These are phyloP conservation scores for Candida ponderosae DNA, from an alignment of 805 yeast genomes.

Conservation along the genomic window DNA sequence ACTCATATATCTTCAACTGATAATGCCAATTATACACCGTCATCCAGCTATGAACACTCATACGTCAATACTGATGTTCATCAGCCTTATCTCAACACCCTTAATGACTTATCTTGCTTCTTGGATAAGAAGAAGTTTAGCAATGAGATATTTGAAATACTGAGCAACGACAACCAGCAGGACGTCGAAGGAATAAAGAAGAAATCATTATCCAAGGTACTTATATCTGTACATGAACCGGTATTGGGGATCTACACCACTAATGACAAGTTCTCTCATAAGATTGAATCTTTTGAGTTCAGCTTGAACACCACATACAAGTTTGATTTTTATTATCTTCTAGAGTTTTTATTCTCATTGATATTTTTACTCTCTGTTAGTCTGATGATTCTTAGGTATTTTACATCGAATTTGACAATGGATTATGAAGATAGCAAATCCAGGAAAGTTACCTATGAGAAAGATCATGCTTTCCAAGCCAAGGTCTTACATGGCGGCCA, in stretches of 20 bases:
- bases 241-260: slow-evolving; percentile 8
- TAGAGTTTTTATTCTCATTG: slow-evolving; percentile 49
- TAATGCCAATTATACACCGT: too few species aligned
- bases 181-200: too few species aligned
- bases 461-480: slow-evolving; percentile 20
- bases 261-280: background rate
- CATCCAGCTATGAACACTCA: too few species aligned
- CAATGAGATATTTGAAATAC: slow-evolving; percentile 9
- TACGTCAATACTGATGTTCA: background rate
- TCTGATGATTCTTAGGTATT: slow-evolving; percentile 33
- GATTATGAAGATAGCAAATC: slow-evolving; percentile 12
- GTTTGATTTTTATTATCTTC: slow-evolving; percentile 41
- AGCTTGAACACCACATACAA: slow-evolving; percentile 25
- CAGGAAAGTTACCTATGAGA: slow-evolving; percentile 6
- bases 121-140: slow-evolving; percentile 13
- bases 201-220: slow-evolving; percentile 4
- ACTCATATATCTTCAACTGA: too few species aligned
- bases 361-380: slow-evolving; percentile 44
- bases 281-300: slow-evolving; percentile 4
- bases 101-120: slow-evolving; percentile 2
- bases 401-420: slow-evolving; percentile 18
- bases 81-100: background rate
- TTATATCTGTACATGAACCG: slow-evolving; percentile 21
- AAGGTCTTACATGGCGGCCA: slow-evolving; percentile 46
- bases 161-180: slow-evolving; percentile 2